A percentile compares a stretch with the other conserved stretches of the same genome.
These are phyloP conservation scores for barley (Hordeum vulgare) DNA, from an alignment of 176 grass and related monocot species.

Conservation along the genomic window MorexV3_pseudomolecules_assembly NC_058524.1:598350312-598350811, in stretches of 20 bases:
- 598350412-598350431: not conserved
- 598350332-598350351: not conserved
- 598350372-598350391: not conserved
- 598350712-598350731: too few relatives aligned
- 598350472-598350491: not conserved
- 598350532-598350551: constrained; percentile 96
- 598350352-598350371: not conserved
- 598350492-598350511: constrained; percentile 15
- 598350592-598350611: too few relatives aligned
- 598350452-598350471: not conserved
- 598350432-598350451: not conserved
- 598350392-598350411: not conserved
- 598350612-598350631: too few relatives aligned
- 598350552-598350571: constrained; percentile 97
- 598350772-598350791: too few relatives aligned
- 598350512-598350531: constrained; percentile 85
- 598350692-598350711: too few relatives aligned
- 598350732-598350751: too few relatives aligned
- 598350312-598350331: not conserved
- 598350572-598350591: constrained; percentile 66
- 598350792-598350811: too few relatives aligned
- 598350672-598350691: too few relatives aligned
- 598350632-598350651: too few relatives aligned
- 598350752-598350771: too few relatives aligned
- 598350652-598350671: too few relatives aligned